A percentile compares a stretch with the other conserved stretches of the same genome.
Evolutionary conservation across 176 grass and related monocot species (phyloP).

Genomic region (Triticum aestivum): DNA sequence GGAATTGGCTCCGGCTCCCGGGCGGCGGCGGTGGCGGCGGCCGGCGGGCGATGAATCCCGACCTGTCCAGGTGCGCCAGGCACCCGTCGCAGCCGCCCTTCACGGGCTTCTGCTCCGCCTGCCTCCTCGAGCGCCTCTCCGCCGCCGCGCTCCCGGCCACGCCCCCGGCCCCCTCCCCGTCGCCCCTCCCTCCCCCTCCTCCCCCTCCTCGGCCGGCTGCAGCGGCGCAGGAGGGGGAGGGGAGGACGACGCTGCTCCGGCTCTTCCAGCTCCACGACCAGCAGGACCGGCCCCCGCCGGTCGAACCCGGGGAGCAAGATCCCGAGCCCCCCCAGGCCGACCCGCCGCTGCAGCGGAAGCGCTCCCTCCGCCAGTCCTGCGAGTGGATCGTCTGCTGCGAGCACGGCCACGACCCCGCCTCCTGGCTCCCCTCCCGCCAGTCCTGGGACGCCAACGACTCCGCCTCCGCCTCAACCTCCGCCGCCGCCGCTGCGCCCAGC

Average conservation of each 20-base stretch:
- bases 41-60: conserved; percentile 12
- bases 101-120: conserved; percentile 69
- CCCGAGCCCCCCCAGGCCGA: background rate
- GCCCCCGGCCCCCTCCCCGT: background rate
- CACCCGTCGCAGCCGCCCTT: conserved; percentile 53
- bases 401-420: conserved; percentile 21
- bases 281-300: background rate
- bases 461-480: conserved; percentile 27
- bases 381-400: conserved; percentile 65
- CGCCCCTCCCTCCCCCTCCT: background rate
- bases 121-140: conserved; percentile 61
- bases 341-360: conserved; percentile 38
- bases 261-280: conserved; percentile 65
- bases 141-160: background rate
- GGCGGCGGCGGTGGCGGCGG: background rate
- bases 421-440: conserved; percentile 62
- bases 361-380: conserved; percentile 58
- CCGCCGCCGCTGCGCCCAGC: background rate
- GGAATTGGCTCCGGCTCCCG: background rate
- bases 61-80: conserved; percentile 33
- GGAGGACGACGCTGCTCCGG: conserved; percentile 47
- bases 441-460: conserved; percentile 54
- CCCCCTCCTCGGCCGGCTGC: no score
- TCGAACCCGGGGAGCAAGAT: background rate
- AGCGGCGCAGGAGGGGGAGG: background rate